These are phyloP conservation scores for Entomortierella lignicola DNA, from an alignment of 192 early-diverging fungal genomes.

Conservation along the genomic window DNA sequence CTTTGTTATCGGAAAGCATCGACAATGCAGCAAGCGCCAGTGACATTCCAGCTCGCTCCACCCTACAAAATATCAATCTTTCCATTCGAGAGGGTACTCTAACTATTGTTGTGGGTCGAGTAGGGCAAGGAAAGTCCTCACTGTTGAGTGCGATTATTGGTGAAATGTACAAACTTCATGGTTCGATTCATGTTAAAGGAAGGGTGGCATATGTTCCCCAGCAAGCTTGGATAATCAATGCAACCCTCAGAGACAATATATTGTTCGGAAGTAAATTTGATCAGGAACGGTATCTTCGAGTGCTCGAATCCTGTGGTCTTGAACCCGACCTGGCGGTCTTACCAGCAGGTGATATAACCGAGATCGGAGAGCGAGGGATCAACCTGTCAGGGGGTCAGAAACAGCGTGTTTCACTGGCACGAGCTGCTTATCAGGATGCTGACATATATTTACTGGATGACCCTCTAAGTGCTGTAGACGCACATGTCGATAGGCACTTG, in stretches of 20 bases:
- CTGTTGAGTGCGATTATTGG: conserved; percentile 70
- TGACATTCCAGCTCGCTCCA: background rate
- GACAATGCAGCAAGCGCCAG: conserved; percentile 1
- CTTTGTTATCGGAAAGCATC: conserved; percentile 63
- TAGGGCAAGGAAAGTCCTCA: conserved; percentile 74
- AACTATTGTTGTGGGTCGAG: conserved; percentile 84
- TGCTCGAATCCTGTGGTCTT: conserved; percentile 83
- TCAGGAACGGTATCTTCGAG: conserved; percentile 70
- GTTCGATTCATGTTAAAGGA: conserved; percentile 71
- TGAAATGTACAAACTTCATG: conserved; percentile 82
- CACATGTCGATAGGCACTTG: conserved; percentile 66
- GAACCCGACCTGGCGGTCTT: conserved; percentile 85
- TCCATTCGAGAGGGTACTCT: conserved; percentile 61
- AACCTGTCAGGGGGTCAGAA: conserved; percentile 95
- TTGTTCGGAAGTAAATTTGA: conserved; percentile 83
- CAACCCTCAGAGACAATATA: conserved; percentile 91
- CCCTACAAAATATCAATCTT: conserved; percentile 47
- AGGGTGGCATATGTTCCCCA: conserved; percentile 70
- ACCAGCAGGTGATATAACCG: conserved; percentile 88
- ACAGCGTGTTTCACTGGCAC: conserved; percentile 69
- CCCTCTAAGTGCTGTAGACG: conserved; percentile 89
- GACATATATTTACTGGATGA: conserved; percentile 86
- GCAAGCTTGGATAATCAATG: conserved; percentile 95
- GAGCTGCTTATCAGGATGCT: conserved; percentile 86
- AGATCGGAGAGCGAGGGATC: conserved; percentile 92